Percentiles rank a stretch among this genome's conserved stretches.
These are phyloP conservation scores for Neospermospora avenae DNA, from an alignment of 2,329 filamentous ascomycete species.

Conservation along the genomic window DNA sequence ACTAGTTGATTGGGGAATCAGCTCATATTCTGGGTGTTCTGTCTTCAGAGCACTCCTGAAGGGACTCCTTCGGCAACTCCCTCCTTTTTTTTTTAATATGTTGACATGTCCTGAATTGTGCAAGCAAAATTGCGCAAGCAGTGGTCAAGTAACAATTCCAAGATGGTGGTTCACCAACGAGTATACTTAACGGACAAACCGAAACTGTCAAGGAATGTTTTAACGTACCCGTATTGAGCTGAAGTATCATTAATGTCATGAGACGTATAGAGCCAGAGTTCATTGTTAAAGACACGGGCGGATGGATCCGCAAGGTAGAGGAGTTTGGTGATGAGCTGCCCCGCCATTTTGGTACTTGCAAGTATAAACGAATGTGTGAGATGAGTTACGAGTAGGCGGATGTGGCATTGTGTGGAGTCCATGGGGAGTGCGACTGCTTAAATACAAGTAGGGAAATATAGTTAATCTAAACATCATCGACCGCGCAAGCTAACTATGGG, in stretches of 20 bases:
- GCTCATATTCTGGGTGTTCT: background rate
- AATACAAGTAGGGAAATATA: background rate
- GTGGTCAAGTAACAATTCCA: background rate
- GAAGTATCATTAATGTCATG: background rate
- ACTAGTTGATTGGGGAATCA: background rate
- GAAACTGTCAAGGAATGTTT: background rate
- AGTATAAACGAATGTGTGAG: background rate
- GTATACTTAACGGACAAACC: background rate
- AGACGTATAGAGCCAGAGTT: background rate
- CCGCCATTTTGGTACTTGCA: background rate
- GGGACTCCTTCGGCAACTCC: background rate
- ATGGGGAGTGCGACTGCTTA: too few species aligned
- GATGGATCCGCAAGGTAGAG: background rate
- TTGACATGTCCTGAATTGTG: too few species aligned
- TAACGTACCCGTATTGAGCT: background rate
- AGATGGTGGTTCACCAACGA: background rate
- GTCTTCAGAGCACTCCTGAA: background rate
- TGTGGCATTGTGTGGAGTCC: too few species aligned
- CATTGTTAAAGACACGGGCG: background rate
- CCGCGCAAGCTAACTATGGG: background rate
- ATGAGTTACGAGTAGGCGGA: background rate
- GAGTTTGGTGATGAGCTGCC: background rate
- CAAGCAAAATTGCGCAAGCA: background rate
- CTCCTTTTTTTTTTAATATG: background rate
- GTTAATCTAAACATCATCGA: background rate